Percentiles rank a stretch among this genome's conserved stretches.
Conservation (phyloP, 1,284 basidiomycete genomes). For the Malassezia slooffiae region DNA sequence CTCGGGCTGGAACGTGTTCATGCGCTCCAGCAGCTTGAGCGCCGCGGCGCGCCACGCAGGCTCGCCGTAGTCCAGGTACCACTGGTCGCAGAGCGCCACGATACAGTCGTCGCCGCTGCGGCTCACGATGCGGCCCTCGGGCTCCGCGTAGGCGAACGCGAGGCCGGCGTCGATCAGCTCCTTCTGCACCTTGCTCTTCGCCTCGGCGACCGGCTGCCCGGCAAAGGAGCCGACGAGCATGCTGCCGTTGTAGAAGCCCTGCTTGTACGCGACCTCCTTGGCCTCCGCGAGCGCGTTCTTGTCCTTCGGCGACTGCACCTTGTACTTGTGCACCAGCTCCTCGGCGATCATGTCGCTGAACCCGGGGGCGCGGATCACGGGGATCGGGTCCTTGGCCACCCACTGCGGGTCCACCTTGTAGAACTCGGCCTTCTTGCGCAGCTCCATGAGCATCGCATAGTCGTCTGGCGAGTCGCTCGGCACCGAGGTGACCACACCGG, state of each 20-base stretch:
- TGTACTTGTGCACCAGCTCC: constrained; percentile 74
- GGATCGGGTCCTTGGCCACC: constrained; percentile 72
- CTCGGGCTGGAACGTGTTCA: constrained; percentile 82
- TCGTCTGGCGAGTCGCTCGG: constrained; percentile 98
- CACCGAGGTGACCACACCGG: constrained; percentile 94
- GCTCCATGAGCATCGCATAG: constrained; percentile 76
- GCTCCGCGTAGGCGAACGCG: constrained; percentile 88
- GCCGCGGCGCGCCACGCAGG: constrained; percentile 71
- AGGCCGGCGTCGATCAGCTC: constrained; percentile 67
- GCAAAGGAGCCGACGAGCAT: constrained; percentile 84
- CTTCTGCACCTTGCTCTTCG: constrained; percentile 76
- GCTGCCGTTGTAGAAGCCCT: constrained; percentile 86
- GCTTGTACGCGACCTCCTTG: constrained; percentile 96
- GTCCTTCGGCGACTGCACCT: constrained; percentile 94
- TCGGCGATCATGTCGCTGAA: constrained; percentile 87
- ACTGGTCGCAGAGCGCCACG: constrained; percentile 95
- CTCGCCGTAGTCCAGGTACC: constrained; percentile 98
- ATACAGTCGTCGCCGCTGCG: constrained; percentile 90
- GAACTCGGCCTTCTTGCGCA: constrained; percentile 92
- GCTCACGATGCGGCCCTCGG: constrained; percentile 80
- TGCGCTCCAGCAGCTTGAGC: constrained; percentile 68
- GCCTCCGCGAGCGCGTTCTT: constrained; percentile 71
- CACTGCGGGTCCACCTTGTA: constrained; percentile 89
- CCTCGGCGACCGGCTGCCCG: constrained; percentile 75
- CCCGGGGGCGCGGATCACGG: constrained; percentile 75